phyloP scores from a whole-genome alignment of 345 rosid genomes.

The Syzygium aqueum region DNA sequence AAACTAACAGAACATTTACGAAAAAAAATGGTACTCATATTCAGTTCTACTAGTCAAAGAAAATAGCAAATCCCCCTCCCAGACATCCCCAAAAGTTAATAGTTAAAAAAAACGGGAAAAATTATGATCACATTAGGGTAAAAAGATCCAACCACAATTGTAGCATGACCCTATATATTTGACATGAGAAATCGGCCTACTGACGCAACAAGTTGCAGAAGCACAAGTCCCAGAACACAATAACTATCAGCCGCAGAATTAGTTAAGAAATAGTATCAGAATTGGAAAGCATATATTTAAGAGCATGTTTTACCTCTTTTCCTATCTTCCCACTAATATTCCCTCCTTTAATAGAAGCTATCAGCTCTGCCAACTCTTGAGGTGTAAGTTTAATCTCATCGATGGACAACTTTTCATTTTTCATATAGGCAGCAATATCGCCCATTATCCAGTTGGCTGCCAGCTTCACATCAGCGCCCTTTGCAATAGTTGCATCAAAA shows the following conservation, averaged over 20 bases:
- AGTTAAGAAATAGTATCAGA: neutral
- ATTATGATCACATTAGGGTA: neutral
- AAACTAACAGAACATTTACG: neutral
- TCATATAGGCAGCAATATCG: slow-evolving; percentile 85
- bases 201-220: neutral
- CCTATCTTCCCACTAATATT: slow-evolving; percentile 96
- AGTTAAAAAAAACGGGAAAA: neutral
- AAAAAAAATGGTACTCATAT: neutral
- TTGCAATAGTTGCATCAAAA: slow-evolving; percentile 70
- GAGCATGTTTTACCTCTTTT: slow-evolving; percentile 49
- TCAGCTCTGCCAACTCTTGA: slow-evolving; percentile 69
- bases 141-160: neutral
- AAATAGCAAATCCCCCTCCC: neutral
- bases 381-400: slow-evolving; percentile 70
- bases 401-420: slow-evolving; percentile 70
- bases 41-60: neutral
- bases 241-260: neutral
- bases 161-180: neutral
- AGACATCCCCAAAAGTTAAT: neutral
- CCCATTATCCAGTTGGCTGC: slow-evolving; percentile 93
- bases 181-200: neutral
- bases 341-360: slow-evolving; percentile 74
- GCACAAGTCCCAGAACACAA: neutral
- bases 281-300: neutral
- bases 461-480: slow-evolving; percentile 73